Conservation (phyloP, 805 yeast species). For the Cephaloascus fragrans region DNA sequence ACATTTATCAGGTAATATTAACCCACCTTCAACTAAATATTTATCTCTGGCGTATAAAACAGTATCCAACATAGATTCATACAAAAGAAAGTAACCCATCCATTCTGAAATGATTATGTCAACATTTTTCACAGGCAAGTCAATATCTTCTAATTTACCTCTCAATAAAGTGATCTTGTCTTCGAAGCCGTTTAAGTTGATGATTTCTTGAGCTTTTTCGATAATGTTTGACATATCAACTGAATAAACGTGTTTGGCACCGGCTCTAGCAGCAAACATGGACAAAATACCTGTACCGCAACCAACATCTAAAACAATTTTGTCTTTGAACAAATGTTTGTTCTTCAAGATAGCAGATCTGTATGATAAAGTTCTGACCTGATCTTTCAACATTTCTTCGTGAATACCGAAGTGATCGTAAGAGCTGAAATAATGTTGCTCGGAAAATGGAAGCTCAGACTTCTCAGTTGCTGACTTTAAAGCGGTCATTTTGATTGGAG, state of each 20-base stretch:
- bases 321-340: slow-evolving; percentile 81
- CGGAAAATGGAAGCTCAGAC: slow-evolving; percentile 52
- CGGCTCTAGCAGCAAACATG: slow-evolving; percentile 98
- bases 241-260: slow-evolving; percentile 95
- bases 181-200: slow-evolving; percentile 69
- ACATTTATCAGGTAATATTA: slow-evolving; percentile 92
- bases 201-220: slow-evolving; percentile 89
- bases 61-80: slow-evolving; percentile 97
- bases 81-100: slow-evolving; percentile 97
- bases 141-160: slow-evolving; percentile 92
- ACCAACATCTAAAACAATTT: slow-evolving; percentile 93
- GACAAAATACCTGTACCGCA: slow-evolving; percentile 98
- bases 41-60: slow-evolving; percentile 90
- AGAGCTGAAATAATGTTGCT: slow-evolving; percentile 90
- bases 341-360: slow-evolving; percentile 89
- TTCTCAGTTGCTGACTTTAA: slow-evolving; percentile 58
- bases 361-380: slow-evolving; percentile 84
- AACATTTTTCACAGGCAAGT: slow-evolving; percentile 75
- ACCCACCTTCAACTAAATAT: slow-evolving; percentile 74
- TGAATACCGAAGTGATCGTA: slow-evolving; percentile 97
- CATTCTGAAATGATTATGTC: slow-evolving; percentile 96
- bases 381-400: slow-evolving; percentile 97
- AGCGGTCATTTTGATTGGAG: slow-evolving; percentile 3
- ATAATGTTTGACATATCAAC: slow-evolving; percentile 97
- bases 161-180: slow-evolving; percentile 82